A percentile compares a stretch with the other conserved stretches of the same genome.
phyloP scores from a whole-genome alignment of 176 grass and related monocot genomes.

The Lolium rigidum region DNA sequence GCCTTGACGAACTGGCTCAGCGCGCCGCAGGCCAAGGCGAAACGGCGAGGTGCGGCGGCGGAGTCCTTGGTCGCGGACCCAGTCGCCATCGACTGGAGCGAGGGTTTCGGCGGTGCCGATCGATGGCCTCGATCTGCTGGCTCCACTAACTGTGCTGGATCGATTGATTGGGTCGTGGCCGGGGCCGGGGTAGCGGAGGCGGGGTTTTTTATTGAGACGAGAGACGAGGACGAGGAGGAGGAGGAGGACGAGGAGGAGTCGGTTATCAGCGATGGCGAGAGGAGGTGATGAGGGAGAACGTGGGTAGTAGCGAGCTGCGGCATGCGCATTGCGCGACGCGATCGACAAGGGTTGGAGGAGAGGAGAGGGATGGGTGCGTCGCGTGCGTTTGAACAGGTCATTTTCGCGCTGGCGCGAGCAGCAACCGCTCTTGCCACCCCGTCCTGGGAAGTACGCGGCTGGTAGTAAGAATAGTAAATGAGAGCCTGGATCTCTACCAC shows the following conservation, averaged over 20 bases:
- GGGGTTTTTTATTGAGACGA: not conserved
- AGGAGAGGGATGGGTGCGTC: too few species aligned
- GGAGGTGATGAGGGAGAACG: not conserved
- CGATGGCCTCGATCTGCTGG: not conserved
- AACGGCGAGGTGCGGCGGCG: slow-evolving; percentile 32
- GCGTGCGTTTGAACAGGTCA: too few species aligned
- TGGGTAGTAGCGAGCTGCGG: not conserved
- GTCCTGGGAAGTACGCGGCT: too few species aligned
- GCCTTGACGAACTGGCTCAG: slow-evolving; percentile 66
- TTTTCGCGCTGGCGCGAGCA: too few species aligned
- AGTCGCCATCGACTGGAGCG: slow-evolving; percentile 29
- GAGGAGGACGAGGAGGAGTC: not conserved
- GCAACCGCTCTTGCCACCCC: too few species aligned
- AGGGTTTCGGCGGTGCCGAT: not conserved
- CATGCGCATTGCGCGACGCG: not conserved
- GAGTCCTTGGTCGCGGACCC: not conserved
- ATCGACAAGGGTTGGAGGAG: not conserved
- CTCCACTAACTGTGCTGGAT: not conserved
- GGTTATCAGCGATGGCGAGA: not conserved
- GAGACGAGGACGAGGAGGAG: not conserved
- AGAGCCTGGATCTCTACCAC: too few species aligned
- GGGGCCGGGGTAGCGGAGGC: not conserved
- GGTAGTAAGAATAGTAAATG: too few species aligned
- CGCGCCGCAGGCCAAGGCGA: slow-evolving; percentile 62
- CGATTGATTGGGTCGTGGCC: not conserved